Evolutionary conservation across 2,329 filamentous ascomycete species (phyloP).

Genomic region (Lasiodiplodia citricola): DNA sequence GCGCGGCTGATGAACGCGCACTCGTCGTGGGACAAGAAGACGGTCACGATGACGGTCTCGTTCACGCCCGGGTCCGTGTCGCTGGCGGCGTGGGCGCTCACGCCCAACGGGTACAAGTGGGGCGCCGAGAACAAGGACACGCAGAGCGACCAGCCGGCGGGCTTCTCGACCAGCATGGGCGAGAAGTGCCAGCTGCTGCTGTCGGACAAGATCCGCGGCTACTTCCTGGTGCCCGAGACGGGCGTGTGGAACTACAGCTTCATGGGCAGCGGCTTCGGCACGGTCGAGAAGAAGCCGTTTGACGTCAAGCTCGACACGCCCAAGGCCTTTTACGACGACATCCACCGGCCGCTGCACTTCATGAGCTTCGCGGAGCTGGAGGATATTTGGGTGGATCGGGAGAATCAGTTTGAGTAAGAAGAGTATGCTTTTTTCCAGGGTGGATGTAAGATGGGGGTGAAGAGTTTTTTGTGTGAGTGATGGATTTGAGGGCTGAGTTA

Average conservation of each 20-base stretch:
- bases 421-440: no score
- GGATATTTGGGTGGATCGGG: conserved; percentile 92
- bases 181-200: conserved; percentile 94
- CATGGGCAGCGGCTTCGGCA: conserved; percentile 87
- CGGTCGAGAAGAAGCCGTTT: conserved; percentile 87
- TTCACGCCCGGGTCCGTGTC: conserved; percentile 98
- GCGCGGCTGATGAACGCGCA: conserved; percentile 87
- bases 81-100: conserved; percentile 90
- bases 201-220: conserved; percentile 91
- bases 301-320: conserved; percentile 95
- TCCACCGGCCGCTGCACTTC: conserved; percentile 94
- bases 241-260: conserved; percentile 98
- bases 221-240: conserved; percentile 92
- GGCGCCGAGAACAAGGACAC: conserved; percentile 94
- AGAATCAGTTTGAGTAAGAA: conserved; percentile 83
- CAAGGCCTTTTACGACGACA: conserved; percentile 83
- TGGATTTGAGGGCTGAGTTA: not conserved
- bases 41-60: conserved; percentile 90
- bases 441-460: not conserved
- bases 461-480: not conserved
- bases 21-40: conserved; percentile 82
- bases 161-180: conserved; percentile 90
- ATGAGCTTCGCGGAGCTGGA: conserved; percentile 96
- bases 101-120: conserved; percentile 93
- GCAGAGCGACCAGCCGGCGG: conserved; percentile 89